Percentiles rank a stretch among this genome's conserved stretches.
These are phyloP conservation scores for Mycena sanguinolenta DNA, from an alignment of 768 basidiomycete species.

Conservation along the genomic window DNA sequence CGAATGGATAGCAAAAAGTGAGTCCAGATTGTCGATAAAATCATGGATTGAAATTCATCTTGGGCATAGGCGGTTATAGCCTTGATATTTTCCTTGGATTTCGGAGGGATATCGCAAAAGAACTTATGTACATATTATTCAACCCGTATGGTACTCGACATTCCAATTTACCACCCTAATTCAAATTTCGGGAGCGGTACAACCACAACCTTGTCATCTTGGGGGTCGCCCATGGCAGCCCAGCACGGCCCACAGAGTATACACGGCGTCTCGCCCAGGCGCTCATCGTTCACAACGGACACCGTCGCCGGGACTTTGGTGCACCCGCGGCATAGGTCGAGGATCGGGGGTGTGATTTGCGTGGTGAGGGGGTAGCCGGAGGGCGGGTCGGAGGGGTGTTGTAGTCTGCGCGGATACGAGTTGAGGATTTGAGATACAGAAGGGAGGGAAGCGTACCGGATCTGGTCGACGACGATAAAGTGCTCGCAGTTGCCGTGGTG, in stretches of 20 bases:
- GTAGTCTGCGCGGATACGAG: conserved; percentile 56
- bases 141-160: no score
- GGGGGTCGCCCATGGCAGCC: conserved; percentile 73
- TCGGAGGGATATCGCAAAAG: no score
- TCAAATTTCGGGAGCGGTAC: conserved; percentile 65
- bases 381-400: conserved; percentile 67
- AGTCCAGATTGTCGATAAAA: background rate
- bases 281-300: conserved; percentile 77
- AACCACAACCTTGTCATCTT: conserved; percentile 60
- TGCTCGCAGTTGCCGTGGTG: conserved; percentile 90
- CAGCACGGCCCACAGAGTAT: conserved; percentile 82
- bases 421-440: background rate
- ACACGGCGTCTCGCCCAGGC: conserved; percentile 85
- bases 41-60: background rate
- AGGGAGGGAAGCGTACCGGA: conserved; percentile 63
- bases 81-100: no score
- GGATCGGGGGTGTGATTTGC: conserved; percentile 71
- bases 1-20: background rate
- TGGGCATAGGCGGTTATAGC: background rate
- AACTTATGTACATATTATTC: no score
- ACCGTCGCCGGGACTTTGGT: conserved; percentile 76
- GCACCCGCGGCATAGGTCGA: conserved; percentile 79
- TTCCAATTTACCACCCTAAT: conserved; percentile 48
- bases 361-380: conserved; percentile 77
- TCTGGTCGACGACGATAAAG: conserved; percentile 78